Percentiles rank a stretch among this genome's conserved stretches.
Evolutionary conservation across 1,139 yeast species (phyloP).

Genomic region (Magnusiomyces sp.): DNA sequence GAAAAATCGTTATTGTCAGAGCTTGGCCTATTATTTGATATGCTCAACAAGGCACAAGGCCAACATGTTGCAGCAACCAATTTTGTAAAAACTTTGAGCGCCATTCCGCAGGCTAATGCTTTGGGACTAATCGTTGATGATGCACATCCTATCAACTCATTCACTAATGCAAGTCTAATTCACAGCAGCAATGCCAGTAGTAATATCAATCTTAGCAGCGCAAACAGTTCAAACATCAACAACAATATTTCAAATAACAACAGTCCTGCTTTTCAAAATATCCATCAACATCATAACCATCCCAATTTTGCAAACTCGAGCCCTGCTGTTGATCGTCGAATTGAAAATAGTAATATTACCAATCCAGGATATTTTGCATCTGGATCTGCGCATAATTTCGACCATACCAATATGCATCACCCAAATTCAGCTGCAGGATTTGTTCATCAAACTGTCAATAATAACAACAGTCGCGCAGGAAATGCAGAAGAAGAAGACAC

Average conservation of each 20-base stretch:
- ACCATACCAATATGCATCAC: too few species aligned
- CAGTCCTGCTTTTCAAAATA: too few species aligned
- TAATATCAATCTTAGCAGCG: not conserved
- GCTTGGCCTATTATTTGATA: slow-evolving; percentile 81
- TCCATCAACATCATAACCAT: too few species aligned
- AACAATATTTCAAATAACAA: not conserved
- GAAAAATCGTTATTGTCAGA: slow-evolving; percentile 57
- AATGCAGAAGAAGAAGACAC: too few species aligned
- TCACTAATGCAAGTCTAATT: not conserved
- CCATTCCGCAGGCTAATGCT: slow-evolving; percentile 31
- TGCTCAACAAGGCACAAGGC: slow-evolving; percentile 78
- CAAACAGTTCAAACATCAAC: too few species aligned
- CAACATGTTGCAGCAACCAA: slow-evolving; percentile 64
- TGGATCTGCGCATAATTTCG: not conserved
- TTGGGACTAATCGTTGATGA: slow-evolving; percentile 48
- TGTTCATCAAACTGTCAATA: too few species aligned
- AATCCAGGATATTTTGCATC: not conserved
- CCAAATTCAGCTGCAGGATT: too few species aligned
- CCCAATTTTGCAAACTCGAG: too few species aligned
- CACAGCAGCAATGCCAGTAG: not conserved
- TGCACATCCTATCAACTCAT: not conserved
- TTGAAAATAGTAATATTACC: not conserved
- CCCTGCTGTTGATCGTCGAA: not conserved
- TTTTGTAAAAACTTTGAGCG: slow-evolving; percentile 46
- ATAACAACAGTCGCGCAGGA: too few species aligned